Conservation (phyloP, 2,329 filamentous ascomycete genomes). For the Aaosphaeria arxii region DNA sequence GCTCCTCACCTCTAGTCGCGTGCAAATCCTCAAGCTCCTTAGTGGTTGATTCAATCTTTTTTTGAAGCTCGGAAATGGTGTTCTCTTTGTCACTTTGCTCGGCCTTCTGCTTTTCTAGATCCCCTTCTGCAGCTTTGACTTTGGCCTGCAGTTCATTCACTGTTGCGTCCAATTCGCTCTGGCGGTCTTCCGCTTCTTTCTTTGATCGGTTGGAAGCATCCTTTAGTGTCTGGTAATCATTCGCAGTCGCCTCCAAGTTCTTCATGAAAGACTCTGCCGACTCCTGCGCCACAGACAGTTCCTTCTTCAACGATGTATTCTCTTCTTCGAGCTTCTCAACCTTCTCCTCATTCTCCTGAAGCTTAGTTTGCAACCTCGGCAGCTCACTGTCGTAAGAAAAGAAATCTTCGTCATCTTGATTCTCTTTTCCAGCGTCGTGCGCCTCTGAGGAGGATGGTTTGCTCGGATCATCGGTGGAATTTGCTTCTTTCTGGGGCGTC, state of each 20-base stretch:
- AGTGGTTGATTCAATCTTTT: conserved; percentile 37
- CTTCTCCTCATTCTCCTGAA: conserved; percentile 68
- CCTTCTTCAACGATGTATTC: conserved; percentile 64
- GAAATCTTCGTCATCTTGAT: conserved; percentile 63
- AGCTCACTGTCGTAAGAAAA: conserved; percentile 92
- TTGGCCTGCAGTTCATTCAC: conserved; percentile 27
- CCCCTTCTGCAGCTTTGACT: conserved; percentile 39
- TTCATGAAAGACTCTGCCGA: conserved; percentile 50
- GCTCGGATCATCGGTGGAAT: conserved; percentile 20
- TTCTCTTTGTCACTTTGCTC: conserved; percentile 41
- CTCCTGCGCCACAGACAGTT: conserved; percentile 70
- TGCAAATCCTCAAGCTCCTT: conserved; percentile 49
- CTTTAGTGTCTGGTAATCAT: conserved; percentile 57
- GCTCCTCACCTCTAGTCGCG: conserved; percentile 26
- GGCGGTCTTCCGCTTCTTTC: conserved; percentile 27
- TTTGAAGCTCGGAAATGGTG: conserved; percentile 34
- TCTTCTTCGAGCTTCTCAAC: conserved; percentile 68
- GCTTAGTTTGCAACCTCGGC: conserved; percentile 72
- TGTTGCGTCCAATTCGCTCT: conserved; percentile 25
- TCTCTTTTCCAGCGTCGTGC: conserved; percentile 13
- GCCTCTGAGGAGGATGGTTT: conserved; percentile 22
- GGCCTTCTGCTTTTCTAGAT: conserved; percentile 45
- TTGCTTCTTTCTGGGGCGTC: conserved; percentile 21
- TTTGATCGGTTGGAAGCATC: conserved; percentile 49
- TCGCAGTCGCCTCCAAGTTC: conserved; percentile 65